A percentile compares a stretch with the other conserved stretches of the same genome.
phyloP scores from a whole-genome alignment of 306 rosid species.

The Sphenostylis stenocarpa region DNA sequence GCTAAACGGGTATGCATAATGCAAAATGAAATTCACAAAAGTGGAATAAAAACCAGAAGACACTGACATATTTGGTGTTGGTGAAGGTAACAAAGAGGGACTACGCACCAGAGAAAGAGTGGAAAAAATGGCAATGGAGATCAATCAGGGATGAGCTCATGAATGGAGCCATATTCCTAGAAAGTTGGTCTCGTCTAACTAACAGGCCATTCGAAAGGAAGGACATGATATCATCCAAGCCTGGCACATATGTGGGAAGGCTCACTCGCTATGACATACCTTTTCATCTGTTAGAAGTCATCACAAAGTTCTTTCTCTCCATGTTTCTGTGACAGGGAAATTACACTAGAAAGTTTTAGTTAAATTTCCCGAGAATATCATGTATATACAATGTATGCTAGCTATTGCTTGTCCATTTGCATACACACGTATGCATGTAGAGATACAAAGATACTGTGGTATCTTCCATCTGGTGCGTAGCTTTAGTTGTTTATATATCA shows the following conservation, averaged over 20 bases:
- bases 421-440: neutral
- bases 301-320: neutral
- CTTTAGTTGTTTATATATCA: neutral
- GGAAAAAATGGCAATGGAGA: conserved; percentile 79
- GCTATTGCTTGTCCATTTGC: neutral
- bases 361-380: too few relatives aligned
- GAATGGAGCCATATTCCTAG: conserved; percentile 70
- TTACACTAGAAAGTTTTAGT: neutral
- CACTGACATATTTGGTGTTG: neutral
- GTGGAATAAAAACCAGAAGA: too few relatives aligned
- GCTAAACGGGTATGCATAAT: conserved; percentile 78
- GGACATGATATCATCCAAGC: conserved; percentile 53
- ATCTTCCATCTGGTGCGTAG: neutral
- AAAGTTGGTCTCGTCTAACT: conserved; percentile 34
- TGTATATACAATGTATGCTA: neutral
- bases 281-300: too few relatives aligned
- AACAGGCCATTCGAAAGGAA: conserved; percentile 34
- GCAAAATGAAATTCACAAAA: too few relatives aligned
- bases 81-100: conserved; percentile 73
- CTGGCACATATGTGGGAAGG: conserved; percentile 45
- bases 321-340: neutral
- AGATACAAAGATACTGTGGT: neutral
- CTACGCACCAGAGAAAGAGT: conserved; percentile 31
- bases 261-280: conserved; percentile 56
- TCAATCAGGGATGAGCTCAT: conserved; percentile 61